Base-by-base conservation (phyloP, 805 yeast genomes). In the Cyberlindnera petersonii region DNA sequence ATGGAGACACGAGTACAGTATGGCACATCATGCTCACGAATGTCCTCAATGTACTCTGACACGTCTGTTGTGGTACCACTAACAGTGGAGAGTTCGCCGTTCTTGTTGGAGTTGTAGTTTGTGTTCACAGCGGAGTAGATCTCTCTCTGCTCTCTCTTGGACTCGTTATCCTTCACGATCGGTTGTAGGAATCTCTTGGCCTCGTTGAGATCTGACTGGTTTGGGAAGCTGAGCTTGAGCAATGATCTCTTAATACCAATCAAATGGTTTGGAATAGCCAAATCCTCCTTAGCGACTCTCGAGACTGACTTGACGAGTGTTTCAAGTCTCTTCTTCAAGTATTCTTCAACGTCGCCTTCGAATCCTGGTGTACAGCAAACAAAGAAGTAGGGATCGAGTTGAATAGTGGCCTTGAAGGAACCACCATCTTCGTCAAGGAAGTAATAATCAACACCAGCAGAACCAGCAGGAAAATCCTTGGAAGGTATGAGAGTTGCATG, bases 391-490 rank as follows among this genome's bases (percentile, higher is more conserved):
- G 99, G 99, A 50, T 86, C 88, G 56, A 75, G 86, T 42, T 74
- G 82, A 11, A 86, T 62, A 1, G 95, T 82, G 4, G 88, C 81
- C 58, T 91, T 93, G 68, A 94, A 93, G 31, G 85, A 78, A 6
- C 97, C 98, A 33, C 99, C 99, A 59, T 89, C 97, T 53, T 86
- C 96, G 59, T 89, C 98, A 7, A 93, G 63, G 52, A 94, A 93
- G 58, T 94, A 94, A 60, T 83, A 88, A 52, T 93, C 97, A 3
- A 91, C 96, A 4, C 91, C 98, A 0, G 96, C 76, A 24, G 75
- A 68, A 9, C 95, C 96, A n/a, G 75, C 68, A 9, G 71, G 52
- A 30, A 69, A 66, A 23, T 77, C 80, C 5, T 74, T 76, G 10
- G 76, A 71, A 3, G 82, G 76, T 4, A 84, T 59, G 1, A 84